Conservation (phyloP, 2,329 filamentous ascomycete genomes). For the Alternaria tenuissima region DNA sequence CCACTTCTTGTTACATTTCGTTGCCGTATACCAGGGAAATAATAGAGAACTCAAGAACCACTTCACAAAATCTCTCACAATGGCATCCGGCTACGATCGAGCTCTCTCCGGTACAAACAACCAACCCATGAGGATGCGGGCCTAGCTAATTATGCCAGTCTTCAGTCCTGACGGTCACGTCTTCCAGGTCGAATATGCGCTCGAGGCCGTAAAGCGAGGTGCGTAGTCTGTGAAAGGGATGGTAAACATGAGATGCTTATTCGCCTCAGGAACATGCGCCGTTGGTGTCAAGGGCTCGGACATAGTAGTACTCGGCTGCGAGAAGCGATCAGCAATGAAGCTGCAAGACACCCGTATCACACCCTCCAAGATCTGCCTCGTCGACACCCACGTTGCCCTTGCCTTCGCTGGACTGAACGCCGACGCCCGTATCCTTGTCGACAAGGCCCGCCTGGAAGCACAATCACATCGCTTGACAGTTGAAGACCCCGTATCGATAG, state of each 20-base stretch:
- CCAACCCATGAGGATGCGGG: constrained; percentile 31
- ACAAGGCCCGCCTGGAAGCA: constrained; percentile 96
- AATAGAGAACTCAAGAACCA: constrained; percentile 1
- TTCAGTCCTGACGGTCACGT: constrained; percentile 99
- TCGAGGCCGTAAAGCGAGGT: constrained; percentile 99
- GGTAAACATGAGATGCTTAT: constrained; percentile 22
- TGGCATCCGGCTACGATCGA: constrained; percentile 98
- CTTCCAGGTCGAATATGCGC: constrained; percentile 99
- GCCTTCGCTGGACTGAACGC: constrained; percentile 98
- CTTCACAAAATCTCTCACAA: constrained; percentile 46
- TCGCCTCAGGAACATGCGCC: constrained; percentile 82
- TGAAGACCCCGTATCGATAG: constrained; percentile 95
- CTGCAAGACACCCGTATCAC: constrained; percentile 99
- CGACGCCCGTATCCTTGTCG: constrained; percentile 95
- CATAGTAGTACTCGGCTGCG: constrained; percentile 95
- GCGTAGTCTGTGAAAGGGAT: constrained; percentile 22
- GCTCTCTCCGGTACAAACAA: constrained; percentile 86
- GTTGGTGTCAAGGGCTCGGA: constrained; percentile 96
- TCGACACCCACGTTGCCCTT: constrained; percentile 95
- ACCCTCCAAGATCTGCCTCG: constrained; percentile 95
- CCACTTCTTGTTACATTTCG: constrained; percentile 10
- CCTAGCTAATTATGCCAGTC: constrained; percentile 64
- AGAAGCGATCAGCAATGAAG: constrained; percentile 99
- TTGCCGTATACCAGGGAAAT: constrained; percentile 4
- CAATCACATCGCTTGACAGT: constrained; percentile 97